Conservation (phyloP, 768 basidiomycete genomes). For the Kwoniella shandongensis region DNA sequence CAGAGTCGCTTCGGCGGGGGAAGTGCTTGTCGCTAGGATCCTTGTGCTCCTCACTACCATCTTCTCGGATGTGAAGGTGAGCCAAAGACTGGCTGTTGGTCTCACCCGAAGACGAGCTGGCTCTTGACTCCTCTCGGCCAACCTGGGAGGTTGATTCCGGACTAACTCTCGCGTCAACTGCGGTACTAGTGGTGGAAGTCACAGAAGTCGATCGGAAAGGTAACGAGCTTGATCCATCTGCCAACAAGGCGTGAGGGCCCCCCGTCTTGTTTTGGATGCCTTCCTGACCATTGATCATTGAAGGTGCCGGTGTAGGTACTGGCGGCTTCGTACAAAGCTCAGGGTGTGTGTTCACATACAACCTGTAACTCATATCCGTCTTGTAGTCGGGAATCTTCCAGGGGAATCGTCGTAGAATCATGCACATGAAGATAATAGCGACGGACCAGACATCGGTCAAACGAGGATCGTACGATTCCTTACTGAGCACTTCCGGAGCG, state of each 20-base stretch:
- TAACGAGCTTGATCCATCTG: constrained; percentile 44
- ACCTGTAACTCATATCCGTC: constrained; percentile 83
- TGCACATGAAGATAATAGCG: constrained; percentile 98
- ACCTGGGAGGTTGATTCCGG: constrained; percentile 9
- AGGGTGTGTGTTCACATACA: constrained; percentile 90
- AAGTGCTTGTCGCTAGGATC: constrained; percentile 70
- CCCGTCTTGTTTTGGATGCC: constrained; percentile 25
- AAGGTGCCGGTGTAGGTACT: constrained; percentile 44
- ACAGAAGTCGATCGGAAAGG: constrained; percentile 39
- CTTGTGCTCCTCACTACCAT: constrained; percentile 17
- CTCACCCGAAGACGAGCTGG: constrained; percentile 11
- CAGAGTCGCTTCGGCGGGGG: constrained; percentile 72
- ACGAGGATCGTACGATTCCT: constrained; percentile 84
- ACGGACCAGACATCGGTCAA: constrained; percentile 99
- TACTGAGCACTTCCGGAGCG: constrained; percentile 86
- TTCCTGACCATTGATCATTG: constrained; percentile 32
- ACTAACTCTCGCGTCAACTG: constrained; percentile 18
- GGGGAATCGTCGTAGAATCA: constrained; percentile 94
- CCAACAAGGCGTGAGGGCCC: constrained; percentile 32
- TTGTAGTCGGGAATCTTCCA: constrained; percentile 98
- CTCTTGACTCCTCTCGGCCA: constrained; percentile 5
- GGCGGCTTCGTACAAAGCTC: constrained; percentile 64
- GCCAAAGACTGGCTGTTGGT: not conserved
- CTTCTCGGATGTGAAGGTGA: constrained; percentile 6
- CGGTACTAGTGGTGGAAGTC: constrained; percentile 31